Evolutionary conservation across 768 basidiomycete genomes (phyloP), one percentile per base, ranked within the genome.

Genomic region (Phlebiopsis flavidoalba): DNA sequence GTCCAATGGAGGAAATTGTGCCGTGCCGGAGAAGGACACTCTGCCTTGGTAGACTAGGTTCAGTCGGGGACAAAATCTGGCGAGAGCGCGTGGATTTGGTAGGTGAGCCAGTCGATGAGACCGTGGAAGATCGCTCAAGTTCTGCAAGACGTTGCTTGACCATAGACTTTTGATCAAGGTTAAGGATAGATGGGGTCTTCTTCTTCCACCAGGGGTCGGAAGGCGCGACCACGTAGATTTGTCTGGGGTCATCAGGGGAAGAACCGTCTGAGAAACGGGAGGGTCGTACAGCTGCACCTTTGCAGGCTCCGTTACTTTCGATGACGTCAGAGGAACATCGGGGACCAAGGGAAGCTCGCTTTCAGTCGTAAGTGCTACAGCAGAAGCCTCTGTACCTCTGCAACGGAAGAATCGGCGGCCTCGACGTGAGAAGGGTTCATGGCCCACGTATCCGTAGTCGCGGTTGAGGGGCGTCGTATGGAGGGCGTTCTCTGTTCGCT

Each of bases 121-220:
- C 54, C 33, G 31, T 8, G 11, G 66, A 61, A 46, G 64, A 68
- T 26, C 69, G 63, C 65, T 86, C 79, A 11, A 89, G 81, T 65
- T 88, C 80, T 10, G 84, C 83, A 14, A 88, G 77, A 37, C 88
- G 83, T 63, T 85, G 82, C 61, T 80, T 83, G 50, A 90, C 88
- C 22, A 89, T 80, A 7, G 86, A 88, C 43, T 83, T 71, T 58
- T 79, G 78, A 60, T 78, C 81, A 15, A 89, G 77, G 60, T 87
- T 84, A 26, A 79, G 73, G 48, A 89, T 82, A 8, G 87, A 89
- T 5, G 86, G 83, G 60, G n/a, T n/a, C n/a, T n/a, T n/a, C 83
- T 87, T 57, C 69, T 73, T 19, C 70, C 67, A 57, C 66, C 60
- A 55, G 66, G 72, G 31, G 64, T 62, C 52, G 58, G 65, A 35